Base-by-base conservation (phyloP, 371 early-diverging fungal species). In the Mortierella sp. region DNA sequence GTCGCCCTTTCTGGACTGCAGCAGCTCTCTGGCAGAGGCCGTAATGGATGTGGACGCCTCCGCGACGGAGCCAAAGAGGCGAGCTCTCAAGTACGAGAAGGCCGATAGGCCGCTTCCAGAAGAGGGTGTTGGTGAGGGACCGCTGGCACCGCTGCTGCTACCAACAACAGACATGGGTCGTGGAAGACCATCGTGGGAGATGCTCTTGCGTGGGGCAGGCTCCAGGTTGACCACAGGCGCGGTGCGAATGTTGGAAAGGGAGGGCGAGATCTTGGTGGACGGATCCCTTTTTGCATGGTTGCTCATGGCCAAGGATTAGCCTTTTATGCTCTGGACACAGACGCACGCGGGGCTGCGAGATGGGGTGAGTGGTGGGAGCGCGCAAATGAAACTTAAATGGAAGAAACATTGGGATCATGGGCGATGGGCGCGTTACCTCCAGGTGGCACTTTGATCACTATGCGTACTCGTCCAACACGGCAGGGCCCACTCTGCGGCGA, bases 31-130 rank as follows among this genome's bases (percentile, higher is more conserved):
- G 15, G 74, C 60, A n/a, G 74, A 73, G 25, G 74, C 59, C 9
- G 74, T 60, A 23, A 72, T 18, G 21, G 74, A 64, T 26, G 64
- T 68, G 14, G 74, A 73, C 4, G 74, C 60, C 48, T 73, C 74
- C 6, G 68, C 64, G 15, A 64, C 55, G 2, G 75, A 59, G 18
- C 75, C 75, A 70, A 75, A 75, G 19, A 75, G 64, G 25, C 57
- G 53, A 16, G 66, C 67, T 28, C 66, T 70, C 28, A 75, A 51
- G 46, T 75, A 75, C 9, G 71, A 75, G 29, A 75, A 75, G 12
- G 75, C 64, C 7, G 75, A 75, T 4, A 75, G 59, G 3, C 66
- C 62, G 15, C 55, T 45, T 37, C 37, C 37, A 5, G 37, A 37
- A 9, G 37, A 37, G n/a, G n/a, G n/a, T n/a, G n/a, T n/a, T n/a